Base-by-base conservation (phyloP, 2,329 filamentous ascomycete species). In the Trichoderma simmonsii region DNA sequence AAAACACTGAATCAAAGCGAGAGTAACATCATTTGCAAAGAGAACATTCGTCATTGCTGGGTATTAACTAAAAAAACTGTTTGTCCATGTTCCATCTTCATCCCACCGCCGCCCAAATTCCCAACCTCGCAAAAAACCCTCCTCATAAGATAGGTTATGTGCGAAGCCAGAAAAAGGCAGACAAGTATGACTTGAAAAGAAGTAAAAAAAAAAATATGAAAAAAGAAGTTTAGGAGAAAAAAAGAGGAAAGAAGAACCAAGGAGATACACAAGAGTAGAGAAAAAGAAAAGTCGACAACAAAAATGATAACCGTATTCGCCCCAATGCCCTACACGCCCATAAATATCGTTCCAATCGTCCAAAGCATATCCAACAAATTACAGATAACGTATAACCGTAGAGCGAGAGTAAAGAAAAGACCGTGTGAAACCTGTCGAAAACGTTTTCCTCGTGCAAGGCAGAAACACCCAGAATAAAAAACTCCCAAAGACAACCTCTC, bases 371-470 rank as follows among this genome's bases (percentile, higher is more conserved):
- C 62, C 70, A 56, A 39, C 26, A 36, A 56, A 59, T 26, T 54
- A 60, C 43, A 71, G 30, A 60, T 12, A 66, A 48, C 62, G 36
- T 65, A 30, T 60, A 59, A 36, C 54, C 70, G 54, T 36, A 57
- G 28, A 71, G 36, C 36, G 51, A 66, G 39, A 66, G 54, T 64
- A 66, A 60, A 32, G 43, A 51, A 60, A 60, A 43, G 61, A 60
- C 39, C 62, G 34, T 60, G 24, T 67, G 69, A 72, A 72, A 21
- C 64, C 72, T 36, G 72, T 72, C 73, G 9, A 69, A 69, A 69
- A 61, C 26, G 21, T 57, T 61, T 69, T 69, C 26, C 28, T 48
- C 56, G 54, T 30, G 24, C 32, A 36, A 69, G 36, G 56, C 57
- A 51, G 14, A 32, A 6, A 59, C 24, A 36, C 54, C 54, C 8